Evolutionary conservation across 345 rosid species (phyloP), one percentile per base, ranked within the genome.

Genomic region (Lepidium didymum): DNA sequence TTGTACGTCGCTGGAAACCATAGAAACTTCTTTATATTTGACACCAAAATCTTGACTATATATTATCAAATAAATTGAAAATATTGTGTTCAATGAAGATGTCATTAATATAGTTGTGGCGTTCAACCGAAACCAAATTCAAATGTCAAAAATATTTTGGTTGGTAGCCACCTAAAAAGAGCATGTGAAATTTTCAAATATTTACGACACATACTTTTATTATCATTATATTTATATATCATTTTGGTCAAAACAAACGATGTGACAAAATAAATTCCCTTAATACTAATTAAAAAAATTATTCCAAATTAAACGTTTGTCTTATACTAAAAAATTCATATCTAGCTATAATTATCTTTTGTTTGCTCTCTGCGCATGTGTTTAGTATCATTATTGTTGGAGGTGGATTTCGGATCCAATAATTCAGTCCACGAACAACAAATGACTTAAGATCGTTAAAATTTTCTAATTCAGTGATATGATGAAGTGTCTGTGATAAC

Each of bases 91-190:
- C 69, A 62, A 41, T 53, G 68, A 19, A 52, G 45, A 45, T 37
- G 62, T 42, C 59, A 57, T n/a, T 31, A 23, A 36, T 23, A 41
- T 45, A 55, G 42, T 46, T 29, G 51, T 58, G 65, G 18, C 18
- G 27, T 27, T 36, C 57, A 63, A 37, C 47, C 45, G n/a, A 42
- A 37, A 50, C 52, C 54, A 61, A 54, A 41, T 36, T 38, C 25
- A 36, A 54, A 42, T 58, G 77, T 50, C 56, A 57, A 51, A 69
- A 51, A 37, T 2, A 41, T 33, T 57, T 73, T 62, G 72, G 62
- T 73, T 58, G 72, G 77, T 65, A 50, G 67, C 56, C 63, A 73
- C 62, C 72, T 66, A 67, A 66, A 65, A 23, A 0, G 67, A 58
- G 54, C 72, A 31, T 58, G 67, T 50, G 62, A 57, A 23, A 23